These are phyloP conservation scores for Xylaria intraflava DNA, from an alignment of 495 filamentous ascomycete genomes.

Conservation along the genomic window DNA sequence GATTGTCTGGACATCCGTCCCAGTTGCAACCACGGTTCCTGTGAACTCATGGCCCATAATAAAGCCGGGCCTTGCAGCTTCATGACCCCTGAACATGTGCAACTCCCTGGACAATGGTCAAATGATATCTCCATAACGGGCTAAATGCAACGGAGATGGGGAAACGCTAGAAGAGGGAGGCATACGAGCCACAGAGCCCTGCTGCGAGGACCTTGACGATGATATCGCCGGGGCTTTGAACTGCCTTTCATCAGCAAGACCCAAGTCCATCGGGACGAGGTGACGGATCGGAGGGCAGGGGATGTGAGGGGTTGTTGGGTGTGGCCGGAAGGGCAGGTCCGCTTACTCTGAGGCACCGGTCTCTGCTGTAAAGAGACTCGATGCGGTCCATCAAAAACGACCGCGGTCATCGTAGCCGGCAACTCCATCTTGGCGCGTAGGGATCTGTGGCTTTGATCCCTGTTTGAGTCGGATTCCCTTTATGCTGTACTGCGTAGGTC, in stretches of 20 bases:
- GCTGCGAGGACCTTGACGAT: conserved; percentile 82
- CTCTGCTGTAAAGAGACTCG: conserved; percentile 59
- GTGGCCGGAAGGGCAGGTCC: background rate
- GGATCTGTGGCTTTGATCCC: background rate
- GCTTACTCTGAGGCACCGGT: conserved; percentile 50
- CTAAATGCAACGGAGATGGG: background rate
- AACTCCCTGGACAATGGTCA: conserved; percentile 57
- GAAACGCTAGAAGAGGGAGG: conserved; percentile 5
- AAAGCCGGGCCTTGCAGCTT: conserved; percentile 45
- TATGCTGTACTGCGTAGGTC: too few species aligned
- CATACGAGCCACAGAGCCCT: conserved; percentile 85
- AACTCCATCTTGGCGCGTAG: conserved; percentile 14
- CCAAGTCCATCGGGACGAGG: background rate
- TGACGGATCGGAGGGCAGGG: conserved; percentile 21
- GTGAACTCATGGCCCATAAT: conserved; percentile 77
- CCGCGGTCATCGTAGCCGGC: conserved; percentile 55
- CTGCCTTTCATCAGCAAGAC: conserved; percentile 28
- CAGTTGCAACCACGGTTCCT: conserved; percentile 63
- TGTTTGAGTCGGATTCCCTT: too few species aligned
- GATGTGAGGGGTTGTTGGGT: background rate
- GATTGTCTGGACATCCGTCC: conserved; percentile 60
- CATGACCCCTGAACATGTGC: conserved; percentile 81
- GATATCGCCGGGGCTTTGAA: conserved; percentile 67
- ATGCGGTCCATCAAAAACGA: conserved; percentile 60
- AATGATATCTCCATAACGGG: conserved; percentile 2